Evolutionary conservation across 2,329 filamentous ascomycete species (phyloP), one percentile per base, ranked within the genome.

Genomic region (Mycosphaerella arachidis): DNA sequence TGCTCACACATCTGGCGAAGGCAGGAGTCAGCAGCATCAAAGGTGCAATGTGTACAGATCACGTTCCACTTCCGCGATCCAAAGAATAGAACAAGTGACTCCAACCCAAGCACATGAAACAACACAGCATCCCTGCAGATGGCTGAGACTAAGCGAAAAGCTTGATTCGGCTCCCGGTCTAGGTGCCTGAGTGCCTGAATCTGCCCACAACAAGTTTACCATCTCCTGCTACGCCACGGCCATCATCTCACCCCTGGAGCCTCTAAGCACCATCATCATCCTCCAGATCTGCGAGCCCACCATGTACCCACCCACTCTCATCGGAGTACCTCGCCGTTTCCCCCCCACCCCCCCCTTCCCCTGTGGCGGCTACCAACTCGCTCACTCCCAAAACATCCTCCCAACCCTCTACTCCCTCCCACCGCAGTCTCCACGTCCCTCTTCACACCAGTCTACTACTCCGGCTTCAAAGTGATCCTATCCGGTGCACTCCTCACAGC

Each of bases 401-500:
- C 18, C 52, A 27, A 13, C 10, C 20, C 52, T 54, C 31, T 18
- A 12, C 52, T 43, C 52, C 33, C 5, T 24, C 13, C 52, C 86
- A 2, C 77, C 83, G 16, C 88, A 88, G 0, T 86, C 86, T 0
- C 85, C 87, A 0, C 84, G 81, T 6, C 81, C 87, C n/a, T 88
- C 85, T 9, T 91, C 91, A 71, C 82, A 88, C 31, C 45, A 37
- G 81, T 91, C 46, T 82, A 80, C 51, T 89, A 88, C 68, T 73
- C 78, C 31, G 83, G 90, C 66, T 85, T 86, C 61, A 84, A 89
- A 69, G 79, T 91, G 46, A 86, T 91, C 50, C 18, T 45, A 3
- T 33, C 52, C 20, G 33, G 33, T 24, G 52, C 35, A 7, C 8
- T 54, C 10, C 10, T 18, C 31, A 29, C 33, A 24, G 37, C 52